Evolutionary conservation across 2,329 filamentous ascomycete species (phyloP).

Genomic region (Phaeophleospora eucalypticola): DNA sequence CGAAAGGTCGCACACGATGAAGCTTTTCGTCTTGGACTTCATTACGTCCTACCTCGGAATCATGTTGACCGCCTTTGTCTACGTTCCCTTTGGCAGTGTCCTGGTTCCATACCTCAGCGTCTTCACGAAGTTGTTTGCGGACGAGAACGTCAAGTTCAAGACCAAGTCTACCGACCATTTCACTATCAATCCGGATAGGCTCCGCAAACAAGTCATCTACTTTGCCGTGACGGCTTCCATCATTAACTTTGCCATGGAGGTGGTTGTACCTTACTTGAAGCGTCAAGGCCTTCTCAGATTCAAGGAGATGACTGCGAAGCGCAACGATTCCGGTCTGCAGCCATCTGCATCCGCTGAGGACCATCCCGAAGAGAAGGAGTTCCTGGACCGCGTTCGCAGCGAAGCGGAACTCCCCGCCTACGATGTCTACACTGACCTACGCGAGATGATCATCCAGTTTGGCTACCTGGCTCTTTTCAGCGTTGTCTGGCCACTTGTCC

Average conservation of each 20-base stretch:
- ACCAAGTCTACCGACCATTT: constrained; percentile 55
- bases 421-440: constrained; percentile 83
- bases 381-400: constrained; percentile 74
- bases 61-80: constrained; percentile 90
- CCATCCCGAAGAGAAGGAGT: constrained; percentile 69
- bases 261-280: constrained; percentile 80
- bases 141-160: constrained; percentile 67
- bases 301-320: constrained; percentile 66
- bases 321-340: constrained; percentile 42
- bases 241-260: constrained; percentile 79
- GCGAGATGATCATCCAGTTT: constrained; percentile 83
- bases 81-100: constrained; percentile 82
- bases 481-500: constrained; percentile 90
- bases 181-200: constrained; percentile 73
- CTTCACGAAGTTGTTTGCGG: constrained; percentile 69
- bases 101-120: constrained; percentile 83
- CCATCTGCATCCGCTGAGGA: constrained; percentile 53
- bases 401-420: constrained; percentile 81
- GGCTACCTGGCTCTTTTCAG: constrained; percentile 90
- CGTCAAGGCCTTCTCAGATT: constrained; percentile 73
- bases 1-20: constrained; percentile 78
- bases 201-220: constrained; percentile 90
- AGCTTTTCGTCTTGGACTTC: constrained; percentile 94
- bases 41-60: constrained; percentile 91
- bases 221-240: constrained; percentile 92